phyloP scores from a whole-genome alignment of 2,329 filamentous ascomycete genomes.

The Fusarium continuum region DNA sequence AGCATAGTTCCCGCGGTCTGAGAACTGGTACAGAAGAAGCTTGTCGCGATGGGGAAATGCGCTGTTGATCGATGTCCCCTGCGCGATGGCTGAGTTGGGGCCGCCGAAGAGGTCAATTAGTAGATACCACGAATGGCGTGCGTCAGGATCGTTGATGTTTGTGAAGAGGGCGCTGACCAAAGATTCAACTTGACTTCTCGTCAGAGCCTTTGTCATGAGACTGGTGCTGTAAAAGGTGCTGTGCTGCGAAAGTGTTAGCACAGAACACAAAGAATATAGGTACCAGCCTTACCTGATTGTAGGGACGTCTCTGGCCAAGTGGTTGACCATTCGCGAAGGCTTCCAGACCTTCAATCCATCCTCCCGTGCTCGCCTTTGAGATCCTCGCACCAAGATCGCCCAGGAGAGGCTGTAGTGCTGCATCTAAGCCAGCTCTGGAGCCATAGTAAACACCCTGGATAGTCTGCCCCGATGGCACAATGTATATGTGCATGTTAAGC shows the following conservation, averaged over 20 bases:
- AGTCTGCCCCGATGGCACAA: slow-evolving; percentile 27
- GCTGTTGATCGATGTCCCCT: slow-evolving; percentile 39
- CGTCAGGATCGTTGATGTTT: slow-evolving; percentile 19
- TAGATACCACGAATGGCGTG: slow-evolving; percentile 36
- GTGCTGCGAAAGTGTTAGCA: slow-evolving; percentile 34
- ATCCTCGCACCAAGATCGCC: slow-evolving; percentile 20
- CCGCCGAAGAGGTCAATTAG: slow-evolving; percentile 47
- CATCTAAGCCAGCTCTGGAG: slow-evolving; percentile 17
- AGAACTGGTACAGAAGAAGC: slow-evolving; percentile 61
- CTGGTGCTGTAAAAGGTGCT: slow-evolving; percentile 46
- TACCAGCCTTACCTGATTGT: slow-evolving; percentile 28
- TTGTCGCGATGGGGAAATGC: slow-evolving; percentile 55
- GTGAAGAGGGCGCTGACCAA: slow-evolving; percentile 34
- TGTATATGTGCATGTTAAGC: slow-evolving; percentile 45
- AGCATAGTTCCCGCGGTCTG: slow-evolving; percentile 49
- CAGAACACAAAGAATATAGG: fast-evolving
- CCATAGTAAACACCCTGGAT: slow-evolving; percentile 47
- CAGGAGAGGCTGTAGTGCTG: slow-evolving; percentile 31
- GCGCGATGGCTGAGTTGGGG: slow-evolving; percentile 49
- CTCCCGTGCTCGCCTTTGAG: slow-evolving; percentile 19
- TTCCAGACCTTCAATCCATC: slow-evolving; percentile 42
- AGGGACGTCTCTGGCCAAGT: slow-evolving; percentile 41
- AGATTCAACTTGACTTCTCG: slow-evolving; percentile 29
- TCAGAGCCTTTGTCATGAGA: slow-evolving; percentile 43
- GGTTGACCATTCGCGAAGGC: slow-evolving; percentile 29